Conservation (phyloP, 1,284 basidiomycete genomes). For the Wolfiporia cocos region DNA sequence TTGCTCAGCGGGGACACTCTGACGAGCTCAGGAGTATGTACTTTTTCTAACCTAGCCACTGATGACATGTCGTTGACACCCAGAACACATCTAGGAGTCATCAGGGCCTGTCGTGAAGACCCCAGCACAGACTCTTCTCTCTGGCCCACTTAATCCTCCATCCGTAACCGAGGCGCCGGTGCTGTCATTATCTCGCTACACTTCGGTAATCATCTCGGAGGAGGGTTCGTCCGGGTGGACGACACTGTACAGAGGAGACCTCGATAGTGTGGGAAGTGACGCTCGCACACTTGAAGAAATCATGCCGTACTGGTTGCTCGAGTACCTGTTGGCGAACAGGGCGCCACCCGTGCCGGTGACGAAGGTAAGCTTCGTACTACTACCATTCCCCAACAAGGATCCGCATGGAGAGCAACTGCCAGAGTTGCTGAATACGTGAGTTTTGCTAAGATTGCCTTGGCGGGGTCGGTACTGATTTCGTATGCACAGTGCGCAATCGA, state of each 20-base stretch:
- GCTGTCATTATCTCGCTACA: constrained; percentile 56
- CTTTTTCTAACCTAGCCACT: no score
- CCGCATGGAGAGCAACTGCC: constrained; percentile 55
- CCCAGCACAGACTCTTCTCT: constrained; percentile 61
- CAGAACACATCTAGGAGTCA: no score
- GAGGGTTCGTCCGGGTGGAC: constrained; percentile 78
- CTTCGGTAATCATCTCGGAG: constrained; percentile 78
- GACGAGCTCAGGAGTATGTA: constrained; percentile 26
- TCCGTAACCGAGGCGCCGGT: constrained; percentile 69
- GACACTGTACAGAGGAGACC: constrained; percentile 72
- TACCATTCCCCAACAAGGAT: constrained; percentile 66
- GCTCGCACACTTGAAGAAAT: constrained; percentile 65
- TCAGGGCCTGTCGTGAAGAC: no score
- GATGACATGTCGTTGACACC: no score
- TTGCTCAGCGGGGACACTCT: constrained; percentile 17
- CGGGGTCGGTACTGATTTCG: constrained; percentile 9
- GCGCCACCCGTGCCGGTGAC: constrained; percentile 39
- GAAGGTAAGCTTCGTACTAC: constrained; percentile 86
- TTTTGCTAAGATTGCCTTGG: constrained; percentile 14
- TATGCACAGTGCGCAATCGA: constrained; percentile 60
- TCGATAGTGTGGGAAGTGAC: constrained; percentile 61
- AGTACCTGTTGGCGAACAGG: constrained; percentile 78
- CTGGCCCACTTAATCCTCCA: constrained; percentile 67
- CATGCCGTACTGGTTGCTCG: constrained; percentile 86
- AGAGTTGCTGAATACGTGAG: constrained; percentile 72